phyloP scores from a whole-genome alignment of 2,329 filamentous ascomycete species.

The Colletotrichum sansevieriae region DNA sequence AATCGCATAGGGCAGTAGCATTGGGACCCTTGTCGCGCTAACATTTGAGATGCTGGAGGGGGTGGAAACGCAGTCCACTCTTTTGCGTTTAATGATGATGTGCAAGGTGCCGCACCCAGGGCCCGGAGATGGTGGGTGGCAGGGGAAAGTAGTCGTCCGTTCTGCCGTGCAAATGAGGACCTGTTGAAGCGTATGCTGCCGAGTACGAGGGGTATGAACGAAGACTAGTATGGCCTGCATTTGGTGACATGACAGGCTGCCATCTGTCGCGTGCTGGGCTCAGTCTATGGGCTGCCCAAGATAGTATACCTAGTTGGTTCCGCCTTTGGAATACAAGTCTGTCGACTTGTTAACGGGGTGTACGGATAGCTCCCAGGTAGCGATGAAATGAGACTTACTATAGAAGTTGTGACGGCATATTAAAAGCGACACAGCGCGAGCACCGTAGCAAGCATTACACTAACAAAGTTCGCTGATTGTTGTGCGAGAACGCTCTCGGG shows the following conservation, averaged over 20 bases:
- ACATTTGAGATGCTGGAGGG: too few species aligned
- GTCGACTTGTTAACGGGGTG: background rate
- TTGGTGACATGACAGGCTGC: too few species aligned
- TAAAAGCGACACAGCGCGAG: background rate
- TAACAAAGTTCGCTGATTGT: slow-evolving; percentile 8
- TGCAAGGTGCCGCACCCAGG: slow-evolving; percentile 39
- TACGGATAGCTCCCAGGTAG: background rate
- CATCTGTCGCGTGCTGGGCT: too few species aligned
- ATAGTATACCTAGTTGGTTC: background rate
- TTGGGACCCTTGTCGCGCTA: too few species aligned
- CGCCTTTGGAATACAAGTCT: background rate
- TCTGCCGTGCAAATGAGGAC: slow-evolving; percentile 1
- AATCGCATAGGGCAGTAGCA: too few species aligned
- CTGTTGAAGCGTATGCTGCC: slow-evolving; percentile 19
- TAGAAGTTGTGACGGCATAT: background rate
- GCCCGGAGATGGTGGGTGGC: slow-evolving; percentile 18
- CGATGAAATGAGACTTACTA: background rate
- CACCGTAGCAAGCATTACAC: too few species aligned
- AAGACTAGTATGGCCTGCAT: background rate
- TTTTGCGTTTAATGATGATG: slow-evolving; percentile 42
- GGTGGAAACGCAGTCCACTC: slow-evolving; percentile 9
- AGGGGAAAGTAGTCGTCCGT: slow-evolving; percentile 19
- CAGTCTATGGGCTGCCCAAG: too few species aligned
- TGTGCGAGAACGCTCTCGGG: slow-evolving; percentile 4
- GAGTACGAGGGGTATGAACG: background rate